These are phyloP conservation scores for Pueraria montana DNA, from an alignment of 306 rosid species.

Conservation along the genomic window DNA sequence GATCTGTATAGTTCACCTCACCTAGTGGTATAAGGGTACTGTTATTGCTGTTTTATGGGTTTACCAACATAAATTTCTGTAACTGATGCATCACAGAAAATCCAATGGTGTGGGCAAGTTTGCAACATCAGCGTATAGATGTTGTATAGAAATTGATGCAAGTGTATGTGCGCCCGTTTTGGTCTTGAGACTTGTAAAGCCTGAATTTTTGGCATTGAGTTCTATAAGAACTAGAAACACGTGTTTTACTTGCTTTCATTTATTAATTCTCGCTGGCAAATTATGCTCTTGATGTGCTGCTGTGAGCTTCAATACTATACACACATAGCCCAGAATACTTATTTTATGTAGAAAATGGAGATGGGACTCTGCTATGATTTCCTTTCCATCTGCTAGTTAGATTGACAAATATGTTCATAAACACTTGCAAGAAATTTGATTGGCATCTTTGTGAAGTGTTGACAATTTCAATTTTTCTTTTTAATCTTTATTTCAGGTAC, in stretches of 20 bases:
- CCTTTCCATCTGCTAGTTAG: neutral
- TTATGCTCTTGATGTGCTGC: neutral
- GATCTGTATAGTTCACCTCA: neutral
- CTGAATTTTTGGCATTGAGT: conserved; percentile 8
- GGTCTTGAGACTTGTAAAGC: neutral
- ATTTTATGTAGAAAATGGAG: conserved; percentile 4
- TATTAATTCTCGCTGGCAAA: conserved; percentile 21
- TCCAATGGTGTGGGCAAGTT: neutral
- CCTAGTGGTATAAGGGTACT: neutral
- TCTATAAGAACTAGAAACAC: conserved; percentile 2
- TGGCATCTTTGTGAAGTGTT: conserved; percentile 32
- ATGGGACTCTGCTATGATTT: conserved; percentile 1
- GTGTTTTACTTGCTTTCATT: neutral
- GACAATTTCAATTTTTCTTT: neutral
- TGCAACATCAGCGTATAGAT: conserved; percentile 9
- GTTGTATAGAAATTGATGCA: conserved; percentile 24
- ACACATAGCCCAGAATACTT: neutral
- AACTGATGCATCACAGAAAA: neutral
- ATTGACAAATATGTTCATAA: neutral
- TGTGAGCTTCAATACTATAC: conserved; percentile 30
- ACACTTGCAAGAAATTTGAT: conserved; percentile 10
- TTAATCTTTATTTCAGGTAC: conserved; percentile 65
- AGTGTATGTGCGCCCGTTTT: neutral
- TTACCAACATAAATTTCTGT: neutral
- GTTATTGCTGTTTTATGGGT: neutral